Conservation (phyloP, 768 basidiomycete genomes). For the Boletus subcaerulescens region DNA sequence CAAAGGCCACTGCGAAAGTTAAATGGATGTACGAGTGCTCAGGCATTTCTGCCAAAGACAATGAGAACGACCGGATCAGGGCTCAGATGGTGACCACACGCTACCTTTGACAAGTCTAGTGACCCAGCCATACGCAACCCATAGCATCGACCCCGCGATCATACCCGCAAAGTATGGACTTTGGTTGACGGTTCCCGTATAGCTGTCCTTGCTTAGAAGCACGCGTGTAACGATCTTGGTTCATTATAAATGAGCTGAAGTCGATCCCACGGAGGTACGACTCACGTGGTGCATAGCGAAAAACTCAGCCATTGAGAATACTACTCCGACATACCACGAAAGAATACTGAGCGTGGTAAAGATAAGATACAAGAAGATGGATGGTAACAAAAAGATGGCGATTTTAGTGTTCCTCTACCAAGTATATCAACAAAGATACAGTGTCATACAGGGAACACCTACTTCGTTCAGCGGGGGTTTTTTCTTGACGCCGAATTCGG, state of each 20-base stretch:
- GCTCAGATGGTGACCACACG: constrained; percentile 16
- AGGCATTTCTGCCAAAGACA: constrained; percentile 56
- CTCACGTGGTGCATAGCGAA: constrained; percentile 92
- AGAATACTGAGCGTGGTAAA: constrained; percentile 80
- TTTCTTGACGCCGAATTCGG: constrained; percentile 68
- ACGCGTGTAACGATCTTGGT: constrained; percentile 78
- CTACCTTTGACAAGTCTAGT: constrained; percentile 71
- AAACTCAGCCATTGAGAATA: constrained; percentile 82
- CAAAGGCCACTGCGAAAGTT: constrained; percentile 65
- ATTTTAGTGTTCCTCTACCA: constrained; percentile 75
- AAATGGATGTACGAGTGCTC: constrained; percentile 74
- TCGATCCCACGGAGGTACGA: constrained; percentile 7
- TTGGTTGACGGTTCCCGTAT: constrained; percentile 78
- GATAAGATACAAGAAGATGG: constrained; percentile 75
- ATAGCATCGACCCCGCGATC: constrained; percentile 79
- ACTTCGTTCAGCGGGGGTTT: constrained; percentile 72
- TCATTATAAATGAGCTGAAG: constrained; percentile 8
- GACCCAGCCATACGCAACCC: constrained; percentile 84
- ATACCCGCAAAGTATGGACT: constrained; percentile 95
- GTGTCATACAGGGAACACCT: constrained; percentile 15
- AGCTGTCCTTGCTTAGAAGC: constrained; percentile 74
- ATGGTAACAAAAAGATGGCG: constrained; percentile 75
- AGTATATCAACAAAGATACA: not conserved
- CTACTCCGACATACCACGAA: constrained; percentile 86
- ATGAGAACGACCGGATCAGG: not conserved